Evolutionary conservation across 306 rosid species (phyloP), one percentile per base, ranked within the genome.

Genomic region (Begonia fuchsioides): DNA sequence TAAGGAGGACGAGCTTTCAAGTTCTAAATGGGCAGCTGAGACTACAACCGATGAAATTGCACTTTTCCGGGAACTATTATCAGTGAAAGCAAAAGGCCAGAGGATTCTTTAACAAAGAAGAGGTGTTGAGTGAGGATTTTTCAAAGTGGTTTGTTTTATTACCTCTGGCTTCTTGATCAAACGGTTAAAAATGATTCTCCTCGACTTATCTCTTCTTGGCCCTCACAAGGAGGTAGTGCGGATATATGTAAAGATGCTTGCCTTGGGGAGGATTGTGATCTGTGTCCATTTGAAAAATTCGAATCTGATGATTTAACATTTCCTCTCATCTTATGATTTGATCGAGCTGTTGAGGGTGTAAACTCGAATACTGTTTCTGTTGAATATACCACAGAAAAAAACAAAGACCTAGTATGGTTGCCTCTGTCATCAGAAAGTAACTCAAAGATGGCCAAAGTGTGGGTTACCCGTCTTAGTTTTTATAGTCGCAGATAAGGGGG

Each of bases 131-230:
- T 44, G 77, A 74, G 62, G 96, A 88, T 60, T 83, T 55, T 43
- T 73, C 98, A 81, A 73, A 90, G 98, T 73, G 98, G 94, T 17
- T 90, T 95, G 98, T 90, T 85, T 73, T 80, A 90, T 70, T 81
- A 90, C 73, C 82, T 59, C 58, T 90, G 98, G 95, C 98, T 85
- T 65, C 88, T 90, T 72, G 92, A 85, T 65, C 94, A 85, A 52
- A 85, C 87, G 0, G 68, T 77, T 57, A 84, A 76, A 79, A 51
- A 59, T 13, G 80, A 85, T 66, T 65, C 74, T 58, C 98, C 92
- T 20, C 13, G 49, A 2, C 79, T 85, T 59, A 77, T 73, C 65
- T 79, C 98, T 26, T 72, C 92, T 57, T 85, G 94, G 94, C 98
- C 98, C 52, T 58, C 84, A 45, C 67, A 62, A 61, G 84, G 77